Conservation (phyloP, 371 early-diverging fungal genomes). For the Apophysomyces sp. region DNA sequence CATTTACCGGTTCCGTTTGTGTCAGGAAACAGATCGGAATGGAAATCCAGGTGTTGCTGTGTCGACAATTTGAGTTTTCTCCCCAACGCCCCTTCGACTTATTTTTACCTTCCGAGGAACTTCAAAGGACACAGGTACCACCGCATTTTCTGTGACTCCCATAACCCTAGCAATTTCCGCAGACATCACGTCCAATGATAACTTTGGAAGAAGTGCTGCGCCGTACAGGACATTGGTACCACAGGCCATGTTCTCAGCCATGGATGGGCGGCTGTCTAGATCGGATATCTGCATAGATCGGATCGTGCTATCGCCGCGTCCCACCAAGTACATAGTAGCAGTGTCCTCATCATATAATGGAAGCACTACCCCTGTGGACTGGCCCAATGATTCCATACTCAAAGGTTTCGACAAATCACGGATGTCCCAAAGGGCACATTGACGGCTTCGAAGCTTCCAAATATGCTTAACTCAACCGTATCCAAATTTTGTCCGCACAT, state of each 20-base stretch:
- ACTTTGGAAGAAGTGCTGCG: slow-evolving; percentile 70
- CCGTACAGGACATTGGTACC: slow-evolving; percentile 46
- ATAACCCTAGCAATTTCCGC: slow-evolving; percentile 73
- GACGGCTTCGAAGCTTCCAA: slow-evolving; percentile 54
- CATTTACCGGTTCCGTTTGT: slow-evolving; percentile 52
- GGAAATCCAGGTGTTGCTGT: slow-evolving; percentile 74
- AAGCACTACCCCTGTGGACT: slow-evolving; percentile 61
- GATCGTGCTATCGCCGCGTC: slow-evolving; percentile 70
- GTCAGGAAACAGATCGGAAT: slow-evolving; percentile 77
- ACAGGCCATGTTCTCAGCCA: slow-evolving; percentile 53
- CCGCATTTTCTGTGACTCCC: slow-evolving; percentile 47
- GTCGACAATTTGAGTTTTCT: neutral
- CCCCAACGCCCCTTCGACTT: neutral
- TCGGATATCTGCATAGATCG: slow-evolving; percentile 62
- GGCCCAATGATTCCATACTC: slow-evolving; percentile 51
- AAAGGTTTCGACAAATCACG: slow-evolving; percentile 59
- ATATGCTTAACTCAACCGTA: neutral
- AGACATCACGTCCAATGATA: slow-evolving; percentile 70
- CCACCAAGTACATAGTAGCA: slow-evolving; percentile 63
- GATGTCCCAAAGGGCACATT: slow-evolving; percentile 73
- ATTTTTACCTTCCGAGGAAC: slow-evolving; percentile 64
- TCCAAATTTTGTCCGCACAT: neutral
- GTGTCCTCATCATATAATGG: slow-evolving; percentile 83
- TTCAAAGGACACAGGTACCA: slow-evolving; percentile 65
- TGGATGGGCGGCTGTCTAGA: slow-evolving; percentile 29